phyloP scores from a whole-genome alignment of 78 protist species.

The Dictyostelium citrinum region DNA sequence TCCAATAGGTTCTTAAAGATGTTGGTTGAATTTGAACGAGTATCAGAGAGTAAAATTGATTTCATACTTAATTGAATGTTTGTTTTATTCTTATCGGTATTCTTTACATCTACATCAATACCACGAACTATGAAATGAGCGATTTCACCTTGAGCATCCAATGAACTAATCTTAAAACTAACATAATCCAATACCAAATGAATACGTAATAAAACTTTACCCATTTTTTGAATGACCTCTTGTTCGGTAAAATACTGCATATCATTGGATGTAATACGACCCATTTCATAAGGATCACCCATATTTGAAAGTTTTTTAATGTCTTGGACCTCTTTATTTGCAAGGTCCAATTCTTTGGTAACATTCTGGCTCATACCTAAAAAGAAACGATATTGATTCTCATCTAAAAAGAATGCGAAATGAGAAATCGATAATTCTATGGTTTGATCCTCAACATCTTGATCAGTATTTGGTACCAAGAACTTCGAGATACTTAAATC shows the following conservation, averaged over 20 bases:
- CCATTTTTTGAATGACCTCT: constrained; percentile 47
- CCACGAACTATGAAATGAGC: constrained; percentile 25
- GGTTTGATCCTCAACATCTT: constrained; percentile 18
- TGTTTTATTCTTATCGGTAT: constrained; percentile 24
- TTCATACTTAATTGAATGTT: constrained; percentile 29
- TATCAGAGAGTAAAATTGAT: constrained; percentile 17
- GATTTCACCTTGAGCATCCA: neutral
- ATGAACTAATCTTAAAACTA: neutral
- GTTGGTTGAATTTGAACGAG: constrained; percentile 7
- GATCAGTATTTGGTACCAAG: constrained; percentile 31
- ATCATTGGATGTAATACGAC: neutral
- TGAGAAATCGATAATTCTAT: constrained; percentile 19
- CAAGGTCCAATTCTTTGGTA: neutral
- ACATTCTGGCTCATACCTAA: constrained; percentile 4
- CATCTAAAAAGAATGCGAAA: constrained; percentile 24
- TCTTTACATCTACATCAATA: neutral
- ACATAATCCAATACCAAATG: neutral
- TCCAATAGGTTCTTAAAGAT: constrained; percentile 29
- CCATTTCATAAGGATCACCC: neutral
- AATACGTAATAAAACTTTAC: constrained; percentile 1
- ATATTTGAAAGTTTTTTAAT: neutral
- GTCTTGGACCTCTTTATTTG: neutral
- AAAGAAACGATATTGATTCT: constrained; percentile 54
- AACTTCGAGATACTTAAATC: constrained; percentile 6
- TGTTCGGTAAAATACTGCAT: constrained; percentile 50